phyloP scores from a whole-genome alignment of 345 rosid genomes.

The Tarenaya hassleriana region DNA sequence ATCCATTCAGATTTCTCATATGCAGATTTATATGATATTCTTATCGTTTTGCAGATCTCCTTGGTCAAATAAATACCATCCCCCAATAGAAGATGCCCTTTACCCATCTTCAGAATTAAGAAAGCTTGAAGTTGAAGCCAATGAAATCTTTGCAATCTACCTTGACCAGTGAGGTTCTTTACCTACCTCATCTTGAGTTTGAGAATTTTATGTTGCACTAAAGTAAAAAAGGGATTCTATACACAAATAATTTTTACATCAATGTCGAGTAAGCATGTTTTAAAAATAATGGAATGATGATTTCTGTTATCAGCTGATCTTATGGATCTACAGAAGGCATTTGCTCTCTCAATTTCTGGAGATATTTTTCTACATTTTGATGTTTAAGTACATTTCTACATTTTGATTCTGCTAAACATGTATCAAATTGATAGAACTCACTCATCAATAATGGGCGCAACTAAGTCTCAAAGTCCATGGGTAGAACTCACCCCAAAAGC shows the following conservation, averaged over 20 bases:
- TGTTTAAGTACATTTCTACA: too few species aligned
- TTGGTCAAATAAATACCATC: slow-evolving; percentile 87
- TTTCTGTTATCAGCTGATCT: too few species aligned
- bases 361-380: too few species aligned
- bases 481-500: too few species aligned
- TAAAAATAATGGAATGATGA: too few species aligned
- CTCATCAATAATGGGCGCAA: too few species aligned
- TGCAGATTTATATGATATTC: slow-evolving; percentile 1
- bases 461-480: too few species aligned
- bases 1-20: neutral
- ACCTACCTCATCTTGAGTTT: slow-evolving; percentile 54
- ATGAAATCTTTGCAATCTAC: slow-evolving; percentile 75
- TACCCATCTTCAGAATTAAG: slow-evolving; percentile 73
- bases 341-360: too few species aligned
- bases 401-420: neutral
- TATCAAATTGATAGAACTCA: too few species aligned
- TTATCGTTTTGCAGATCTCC: slow-evolving; percentile 58
- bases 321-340: too few species aligned
- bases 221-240: neutral
- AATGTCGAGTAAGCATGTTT: too few species aligned
- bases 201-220: neutral
- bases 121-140: slow-evolving; percentile 88
- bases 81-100: slow-evolving; percentile 69
- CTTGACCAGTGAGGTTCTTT: slow-evolving; percentile 99
- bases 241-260: too few species aligned